Conservation (phyloP, 805 yeast species). For the Spathaspora arborariae region DNA sequence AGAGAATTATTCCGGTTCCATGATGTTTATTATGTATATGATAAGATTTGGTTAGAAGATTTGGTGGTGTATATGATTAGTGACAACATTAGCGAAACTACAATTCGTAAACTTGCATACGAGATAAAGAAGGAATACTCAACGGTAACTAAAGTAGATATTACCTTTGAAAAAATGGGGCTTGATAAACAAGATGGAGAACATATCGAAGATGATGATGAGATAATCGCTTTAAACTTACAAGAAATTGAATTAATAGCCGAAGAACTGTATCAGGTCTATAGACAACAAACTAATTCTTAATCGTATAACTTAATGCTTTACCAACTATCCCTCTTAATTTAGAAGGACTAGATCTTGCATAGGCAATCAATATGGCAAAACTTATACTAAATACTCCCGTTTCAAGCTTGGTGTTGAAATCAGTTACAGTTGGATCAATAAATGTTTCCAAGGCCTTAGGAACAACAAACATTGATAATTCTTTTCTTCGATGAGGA, state of each 20-base stretch:
- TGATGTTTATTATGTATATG: slow-evolving; percentile 81
- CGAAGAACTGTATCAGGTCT: slow-evolving; percentile 30
- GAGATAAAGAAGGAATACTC: slow-evolving; percentile 50
- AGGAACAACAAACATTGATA: slow-evolving; percentile 41
- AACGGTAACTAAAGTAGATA: slow-evolving; percentile 37
- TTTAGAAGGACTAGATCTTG: slow-evolving; percentile 19
- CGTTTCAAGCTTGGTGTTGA: slow-evolving; percentile 19
- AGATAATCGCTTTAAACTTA: slow-evolving; percentile 44
- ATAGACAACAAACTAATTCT: slow-evolving; percentile 1
- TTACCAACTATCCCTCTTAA: slow-evolving; percentile 30
- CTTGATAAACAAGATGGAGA: slow-evolving; percentile 11
- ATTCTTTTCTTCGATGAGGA: slow-evolving; percentile 35
- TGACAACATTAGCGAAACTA: slow-evolving; percentile 55
- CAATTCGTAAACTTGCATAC: slow-evolving; percentile 60
- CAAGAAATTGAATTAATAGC: slow-evolving; percentile 58
- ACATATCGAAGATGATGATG: slow-evolving; percentile 18
- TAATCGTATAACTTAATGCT: slow-evolving; percentile 16
- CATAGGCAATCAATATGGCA: slow-evolving; percentile 28
- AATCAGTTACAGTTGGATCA: slow-evolving; percentile 15
- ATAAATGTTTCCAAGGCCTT: slow-evolving; percentile 26
- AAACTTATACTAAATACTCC: slow-evolving; percentile 25
- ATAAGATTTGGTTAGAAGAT: slow-evolving; percentile 73
- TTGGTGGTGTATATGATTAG: slow-evolving; percentile 68
- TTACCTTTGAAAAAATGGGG: slow-evolving; percentile 52
- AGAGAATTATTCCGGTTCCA: slow-evolving; percentile 78